phyloP scores from a whole-genome alignment of 306 rosid genomes.

The Begonia fuchsioides region DNA sequence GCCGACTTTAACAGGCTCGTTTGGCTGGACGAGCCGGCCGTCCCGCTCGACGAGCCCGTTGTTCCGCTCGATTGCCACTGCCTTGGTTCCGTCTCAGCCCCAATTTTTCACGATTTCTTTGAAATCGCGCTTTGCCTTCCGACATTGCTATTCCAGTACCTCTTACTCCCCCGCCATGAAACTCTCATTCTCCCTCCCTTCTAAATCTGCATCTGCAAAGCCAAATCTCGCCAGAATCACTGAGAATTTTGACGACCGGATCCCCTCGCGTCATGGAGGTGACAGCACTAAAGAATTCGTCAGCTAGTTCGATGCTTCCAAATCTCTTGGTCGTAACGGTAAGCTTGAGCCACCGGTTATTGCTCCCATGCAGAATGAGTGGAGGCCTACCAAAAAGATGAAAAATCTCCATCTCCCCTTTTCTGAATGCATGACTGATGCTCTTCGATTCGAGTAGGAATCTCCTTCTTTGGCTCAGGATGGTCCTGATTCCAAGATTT shows the following conservation, averaged over 20 bases:
- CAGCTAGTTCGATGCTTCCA: conserved; percentile 16
- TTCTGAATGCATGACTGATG: conserved; percentile 10
- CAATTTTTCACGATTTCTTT: too few species aligned
- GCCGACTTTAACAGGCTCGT: too few species aligned
- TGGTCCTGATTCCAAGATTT: conserved; percentile 19
- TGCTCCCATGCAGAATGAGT: conserved; percentile 17
- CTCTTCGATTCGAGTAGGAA: conserved; percentile 30
- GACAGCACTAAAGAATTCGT: conserved; percentile 9
- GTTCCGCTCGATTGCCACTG: too few species aligned
- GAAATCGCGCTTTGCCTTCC: too few species aligned
- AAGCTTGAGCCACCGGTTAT: conserved; percentile 10
- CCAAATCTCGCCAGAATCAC: conserved; percentile 17
- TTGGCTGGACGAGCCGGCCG: too few species aligned
- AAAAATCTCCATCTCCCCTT: conserved; percentile 25
- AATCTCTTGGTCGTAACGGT: conserved; percentile 9
- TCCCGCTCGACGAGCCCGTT: too few species aligned
- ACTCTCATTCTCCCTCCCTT: conserved; percentile 26
- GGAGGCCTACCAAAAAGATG: conserved; percentile 22
- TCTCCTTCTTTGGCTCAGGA: conserved; percentile 9
- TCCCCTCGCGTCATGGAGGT: background rate
- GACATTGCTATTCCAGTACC: too few species aligned
- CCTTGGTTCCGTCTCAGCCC: too few species aligned
- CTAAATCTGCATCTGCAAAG: conserved; percentile 22
- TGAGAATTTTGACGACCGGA: conserved; percentile 1
- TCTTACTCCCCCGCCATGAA: conserved; percentile 10